Conservation (phyloP, 495 filamentous ascomycete species). For the Tuber calosporum region DNA sequence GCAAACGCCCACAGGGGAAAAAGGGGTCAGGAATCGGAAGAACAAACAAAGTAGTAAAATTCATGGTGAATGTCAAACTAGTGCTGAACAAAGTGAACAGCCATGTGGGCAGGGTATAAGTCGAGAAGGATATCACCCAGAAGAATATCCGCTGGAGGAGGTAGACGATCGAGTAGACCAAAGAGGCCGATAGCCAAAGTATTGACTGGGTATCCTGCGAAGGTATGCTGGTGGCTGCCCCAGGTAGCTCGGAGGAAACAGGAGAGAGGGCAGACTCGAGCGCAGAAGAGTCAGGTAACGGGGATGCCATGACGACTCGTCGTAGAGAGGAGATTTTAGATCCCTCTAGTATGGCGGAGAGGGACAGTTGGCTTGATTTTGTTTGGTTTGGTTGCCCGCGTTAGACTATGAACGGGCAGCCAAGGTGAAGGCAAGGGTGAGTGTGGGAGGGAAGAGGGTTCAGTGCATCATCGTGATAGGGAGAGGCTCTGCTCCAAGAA, state of each 20-base stretch:
- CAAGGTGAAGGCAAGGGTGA: background rate
- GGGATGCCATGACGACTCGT: constrained; percentile 16
- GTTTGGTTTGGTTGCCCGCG: background rate
- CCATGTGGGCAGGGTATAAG: constrained; percentile 80
- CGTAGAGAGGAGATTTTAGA: background rate
- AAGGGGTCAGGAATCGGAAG: background rate
- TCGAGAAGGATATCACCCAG: constrained; percentile 74
- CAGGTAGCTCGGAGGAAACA: constrained; percentile 13
- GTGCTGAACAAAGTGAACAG: constrained; percentile 93
- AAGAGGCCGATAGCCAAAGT: constrained; percentile 44
- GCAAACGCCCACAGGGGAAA: constrained; percentile 26
- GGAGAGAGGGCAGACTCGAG: constrained; percentile 14
- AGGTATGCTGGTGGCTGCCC: constrained; percentile 9
- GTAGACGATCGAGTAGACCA: constrained; percentile 50
- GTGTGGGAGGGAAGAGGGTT: background rate
- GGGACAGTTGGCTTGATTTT: background rate
- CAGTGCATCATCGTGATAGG: background rate
- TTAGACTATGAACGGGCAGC: background rate
- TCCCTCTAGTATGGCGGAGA: background rate
- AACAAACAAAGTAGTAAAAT: constrained; percentile 83
- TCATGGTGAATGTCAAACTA: constrained; percentile 94
- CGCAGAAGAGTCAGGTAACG: constrained; percentile 10
- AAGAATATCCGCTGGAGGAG: constrained; percentile 69
- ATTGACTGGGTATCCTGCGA: constrained; percentile 33
- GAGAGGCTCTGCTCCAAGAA: background rate